A percentile compares a stretch with the other conserved stretches of the same genome.
These are phyloP conservation scores for Taphrina sp. DNA, from an alignment of 1,139 yeast species.

Conservation along the genomic window DNA sequence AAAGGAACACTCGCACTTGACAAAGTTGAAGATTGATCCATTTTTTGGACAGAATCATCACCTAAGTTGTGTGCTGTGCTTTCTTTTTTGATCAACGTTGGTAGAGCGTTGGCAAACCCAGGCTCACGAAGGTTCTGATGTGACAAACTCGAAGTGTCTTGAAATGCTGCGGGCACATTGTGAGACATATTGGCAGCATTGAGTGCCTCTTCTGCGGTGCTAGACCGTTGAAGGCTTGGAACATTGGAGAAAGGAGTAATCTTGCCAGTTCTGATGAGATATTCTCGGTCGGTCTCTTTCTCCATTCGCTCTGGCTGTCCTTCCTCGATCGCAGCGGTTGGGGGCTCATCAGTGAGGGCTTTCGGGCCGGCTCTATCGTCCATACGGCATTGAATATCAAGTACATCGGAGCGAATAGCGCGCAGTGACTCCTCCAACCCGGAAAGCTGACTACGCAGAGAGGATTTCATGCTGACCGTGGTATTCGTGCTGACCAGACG, in stretches of 20 bases:
- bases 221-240: slow-evolving; percentile 42
- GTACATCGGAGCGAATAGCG: slow-evolving; percentile 58
- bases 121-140: slow-evolving; percentile 52
- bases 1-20: not conserved
- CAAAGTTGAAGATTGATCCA: too few species aligned
- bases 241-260: slow-evolving; percentile 88
- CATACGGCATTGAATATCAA: slow-evolving; percentile 63
- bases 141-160: slow-evolving; percentile 38
- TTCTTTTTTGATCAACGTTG: slow-evolving; percentile 9
- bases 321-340: slow-evolving; percentile 33
- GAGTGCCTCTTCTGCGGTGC: slow-evolving; percentile 15
- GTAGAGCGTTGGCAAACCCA: slow-evolving; percentile 44
- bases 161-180: slow-evolving; percentile 13
- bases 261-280: slow-evolving; percentile 80
- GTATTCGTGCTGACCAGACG: slow-evolving; percentile 56
- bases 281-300: slow-evolving; percentile 77
- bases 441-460: slow-evolving; percentile 56
- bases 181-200: not conserved
- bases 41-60: not conserved
- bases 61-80: not conserved
- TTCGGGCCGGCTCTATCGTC: slow-evolving; percentile 39
- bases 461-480: slow-evolving; percentile 64
- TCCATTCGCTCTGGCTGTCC: slow-evolving; percentile 44
- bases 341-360: slow-evolving; percentile 32
- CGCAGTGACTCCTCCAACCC: slow-evolving; percentile 49